phyloP scores from a whole-genome alignment of 805 yeast species.

The Blastobotrys peoriensis region DNA sequence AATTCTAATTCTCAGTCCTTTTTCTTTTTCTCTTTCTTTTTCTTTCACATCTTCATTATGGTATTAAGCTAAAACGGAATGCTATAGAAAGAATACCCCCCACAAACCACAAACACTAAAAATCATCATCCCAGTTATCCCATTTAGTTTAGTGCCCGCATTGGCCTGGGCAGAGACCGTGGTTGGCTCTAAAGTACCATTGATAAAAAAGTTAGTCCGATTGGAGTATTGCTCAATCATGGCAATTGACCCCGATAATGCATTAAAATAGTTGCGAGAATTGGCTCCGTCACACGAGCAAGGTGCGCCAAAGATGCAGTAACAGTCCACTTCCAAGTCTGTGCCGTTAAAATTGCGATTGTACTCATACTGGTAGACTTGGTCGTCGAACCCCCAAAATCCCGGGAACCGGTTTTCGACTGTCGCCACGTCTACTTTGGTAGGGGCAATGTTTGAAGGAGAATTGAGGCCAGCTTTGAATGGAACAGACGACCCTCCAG shows the following conservation, averaged over 20 bases:
- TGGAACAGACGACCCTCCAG: not conserved
- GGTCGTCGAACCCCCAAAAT: not conserved
- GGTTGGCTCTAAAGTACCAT: not conserved
- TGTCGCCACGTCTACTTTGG: not conserved
- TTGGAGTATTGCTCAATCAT: not conserved
- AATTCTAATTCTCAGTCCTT: too few relatives aligned
- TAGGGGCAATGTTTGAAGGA: not conserved
- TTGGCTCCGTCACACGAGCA: slow-evolving; percentile 18
- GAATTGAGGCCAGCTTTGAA: not conserved
- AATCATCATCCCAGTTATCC: too few relatives aligned
- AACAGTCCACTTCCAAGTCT: slow-evolving; percentile 15
- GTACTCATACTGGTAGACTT: not conserved
- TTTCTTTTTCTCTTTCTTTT: too few relatives aligned
- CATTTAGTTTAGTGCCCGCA: too few relatives aligned
- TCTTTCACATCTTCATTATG: too few relatives aligned
- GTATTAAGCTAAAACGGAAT: too few relatives aligned
- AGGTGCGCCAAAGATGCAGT: slow-evolving; percentile 15
- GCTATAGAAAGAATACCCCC: too few relatives aligned
- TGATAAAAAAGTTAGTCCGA: not conserved
- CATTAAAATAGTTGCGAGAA: slow-evolving; percentile 5
- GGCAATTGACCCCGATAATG: not conserved
- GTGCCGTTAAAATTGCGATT: slow-evolving; percentile 13
- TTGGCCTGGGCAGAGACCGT: too few relatives aligned
- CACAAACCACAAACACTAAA: too few relatives aligned
- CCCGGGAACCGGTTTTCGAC: not conserved